Percentiles rank a stretch among this genome's conserved stretches.
Conservation (phyloP, 1,139 yeast genomes). For the Debaryomycetaceae sp. region DNA sequence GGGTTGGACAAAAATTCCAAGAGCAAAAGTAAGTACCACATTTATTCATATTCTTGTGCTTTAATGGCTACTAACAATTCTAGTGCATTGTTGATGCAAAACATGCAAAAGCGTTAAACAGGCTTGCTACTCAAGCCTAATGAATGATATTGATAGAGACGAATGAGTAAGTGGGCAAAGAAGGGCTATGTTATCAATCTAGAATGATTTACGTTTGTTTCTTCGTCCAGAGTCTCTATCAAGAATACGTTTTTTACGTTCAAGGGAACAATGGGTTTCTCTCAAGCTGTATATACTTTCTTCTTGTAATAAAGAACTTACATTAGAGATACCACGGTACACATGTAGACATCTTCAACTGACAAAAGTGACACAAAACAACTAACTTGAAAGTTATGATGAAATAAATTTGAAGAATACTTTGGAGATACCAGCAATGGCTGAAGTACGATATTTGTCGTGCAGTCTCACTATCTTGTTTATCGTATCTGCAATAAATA, state of each 20-base stretch:
- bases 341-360: not conserved
- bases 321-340: not conserved
- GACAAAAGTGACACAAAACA: not conserved
- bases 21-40: slow-evolving; percentile 66
- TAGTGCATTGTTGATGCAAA: slow-evolving; percentile 50
- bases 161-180: not conserved
- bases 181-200: too few species aligned
- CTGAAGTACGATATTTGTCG: slow-evolving; percentile 11
- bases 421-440: slow-evolving; percentile 4
- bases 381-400: too few species aligned
- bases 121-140: not conserved
- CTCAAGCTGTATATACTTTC: not conserved
- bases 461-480: slow-evolving; percentile 17
- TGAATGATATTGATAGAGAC: not conserved
- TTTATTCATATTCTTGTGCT: not conserved
- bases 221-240: too few species aligned
- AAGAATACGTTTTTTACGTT: too few species aligned
- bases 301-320: not conserved
- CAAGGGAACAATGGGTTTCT: not conserved
- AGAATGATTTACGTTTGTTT: too few species aligned
- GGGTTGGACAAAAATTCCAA: slow-evolving; percentile 98
- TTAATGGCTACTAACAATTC: slow-evolving; percentile 21
- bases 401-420: too few species aligned
- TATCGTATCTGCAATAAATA: slow-evolving; percentile 30
- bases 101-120: slow-evolving; percentile 33